These are phyloP conservation scores for Suhomyces wounanorum DNA, from an alignment of 1,139 yeast species.

Conservation along the genomic window DNA sequence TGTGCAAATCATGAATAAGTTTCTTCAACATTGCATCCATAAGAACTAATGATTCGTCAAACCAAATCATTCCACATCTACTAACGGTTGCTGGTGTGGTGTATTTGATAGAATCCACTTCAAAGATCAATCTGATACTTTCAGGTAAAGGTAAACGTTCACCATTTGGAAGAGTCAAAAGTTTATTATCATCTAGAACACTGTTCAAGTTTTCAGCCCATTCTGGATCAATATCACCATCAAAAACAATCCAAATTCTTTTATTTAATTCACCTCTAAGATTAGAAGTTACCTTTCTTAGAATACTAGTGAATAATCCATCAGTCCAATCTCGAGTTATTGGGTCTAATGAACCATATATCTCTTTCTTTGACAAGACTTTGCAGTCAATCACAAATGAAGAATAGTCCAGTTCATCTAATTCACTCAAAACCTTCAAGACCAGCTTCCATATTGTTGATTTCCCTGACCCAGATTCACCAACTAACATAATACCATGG, in stretches of 20 bases:
- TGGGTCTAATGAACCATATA: slow-evolving; percentile 72
- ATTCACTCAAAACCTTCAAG: slow-evolving; percentile 42
- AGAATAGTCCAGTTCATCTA: slow-evolving; percentile 38
- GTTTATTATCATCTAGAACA: slow-evolving; percentile 83
- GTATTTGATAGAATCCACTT: slow-evolving; percentile 62
- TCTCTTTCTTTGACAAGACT: slow-evolving; percentile 61
- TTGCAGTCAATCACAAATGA: slow-evolving; percentile 69
- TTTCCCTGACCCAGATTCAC: slow-evolving; percentile 78
- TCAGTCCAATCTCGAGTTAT: slow-evolving; percentile 93
- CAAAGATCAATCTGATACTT: slow-evolving; percentile 71
- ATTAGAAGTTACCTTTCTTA: slow-evolving; percentile 62
- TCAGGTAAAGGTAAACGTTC: slow-evolving; percentile 72
- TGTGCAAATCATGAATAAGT: slow-evolving; percentile 26
- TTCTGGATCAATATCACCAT: slow-evolving; percentile 91
- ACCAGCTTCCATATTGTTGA: slow-evolving; percentile 55
- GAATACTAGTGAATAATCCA: slow-evolving; percentile 73
- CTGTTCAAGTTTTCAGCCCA: slow-evolving; percentile 94
- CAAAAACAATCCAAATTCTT: slow-evolving; percentile 79
- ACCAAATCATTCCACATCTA: slow-evolving; percentile 89
- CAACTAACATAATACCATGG: slow-evolving; percentile 83
- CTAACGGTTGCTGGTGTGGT: slow-evolving; percentile 93
- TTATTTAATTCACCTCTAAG: slow-evolving; percentile 58
- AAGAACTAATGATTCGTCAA: slow-evolving; percentile 40
- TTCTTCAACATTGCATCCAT: slow-evolving; percentile 24
- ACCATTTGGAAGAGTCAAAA: slow-evolving; percentile 85